Conservation (phyloP, 768 basidiomycete species). For the Lentinula guzmanii region DNA sequence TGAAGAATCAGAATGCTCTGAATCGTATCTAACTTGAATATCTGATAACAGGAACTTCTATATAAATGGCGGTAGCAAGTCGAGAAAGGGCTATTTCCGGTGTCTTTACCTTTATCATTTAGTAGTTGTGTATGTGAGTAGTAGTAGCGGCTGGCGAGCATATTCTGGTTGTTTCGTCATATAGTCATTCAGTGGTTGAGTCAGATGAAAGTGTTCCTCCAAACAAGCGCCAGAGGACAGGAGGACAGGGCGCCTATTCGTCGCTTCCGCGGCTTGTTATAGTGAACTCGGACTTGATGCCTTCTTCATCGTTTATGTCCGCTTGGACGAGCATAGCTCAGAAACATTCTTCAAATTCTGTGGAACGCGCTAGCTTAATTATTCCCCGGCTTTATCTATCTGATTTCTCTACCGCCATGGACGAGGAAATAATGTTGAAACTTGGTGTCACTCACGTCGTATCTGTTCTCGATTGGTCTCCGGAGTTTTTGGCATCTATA, state of each 20-base stretch:
- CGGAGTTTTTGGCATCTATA: conserved; percentile 40
- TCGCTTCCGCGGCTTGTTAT: not conserved
- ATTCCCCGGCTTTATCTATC: conserved; percentile 21
- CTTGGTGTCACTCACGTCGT: conserved; percentile 74
- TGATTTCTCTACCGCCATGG: conserved; percentile 49
- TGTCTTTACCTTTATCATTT: no score
- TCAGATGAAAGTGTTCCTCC: no score
- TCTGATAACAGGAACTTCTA: not conserved
- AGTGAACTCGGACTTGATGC: not conserved
- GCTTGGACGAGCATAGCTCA: not conserved
- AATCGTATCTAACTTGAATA: not conserved
- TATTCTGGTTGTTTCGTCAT: no score
- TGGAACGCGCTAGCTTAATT: conserved; percentile 28
- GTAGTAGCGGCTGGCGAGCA: no score
- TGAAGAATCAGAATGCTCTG: not conserved
- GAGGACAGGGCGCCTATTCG: no score
- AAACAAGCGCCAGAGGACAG: no score
- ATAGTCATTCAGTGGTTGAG: no score
- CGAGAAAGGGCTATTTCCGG: no score
- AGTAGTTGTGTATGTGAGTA: no score
- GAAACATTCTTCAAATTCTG: not conserved
- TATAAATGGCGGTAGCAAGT: not conserved
- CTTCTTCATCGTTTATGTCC: not conserved
- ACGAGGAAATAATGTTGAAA: conserved; percentile 36
- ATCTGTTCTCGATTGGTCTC: conserved; percentile 51